Percentiles rank a stretch among this genome's conserved stretches.
Conservation (phyloP, 1,284 basidiomycete species). For the Flammula alnicola region DNA sequence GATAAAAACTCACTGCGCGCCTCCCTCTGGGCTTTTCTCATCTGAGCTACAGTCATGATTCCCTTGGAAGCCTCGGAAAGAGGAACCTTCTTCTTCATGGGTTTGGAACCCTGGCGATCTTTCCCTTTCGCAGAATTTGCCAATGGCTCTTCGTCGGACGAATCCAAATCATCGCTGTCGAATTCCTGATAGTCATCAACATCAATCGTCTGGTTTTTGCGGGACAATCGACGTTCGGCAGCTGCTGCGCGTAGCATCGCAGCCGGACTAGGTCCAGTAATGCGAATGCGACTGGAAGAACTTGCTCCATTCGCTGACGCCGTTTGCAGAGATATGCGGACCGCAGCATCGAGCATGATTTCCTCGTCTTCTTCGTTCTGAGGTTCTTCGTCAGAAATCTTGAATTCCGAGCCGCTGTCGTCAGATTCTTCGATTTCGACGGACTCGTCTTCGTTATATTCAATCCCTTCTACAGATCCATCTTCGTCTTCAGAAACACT, state of each 20-base stretch:
- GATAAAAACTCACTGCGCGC: conserved; percentile 30
- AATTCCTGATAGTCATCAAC: conserved; percentile 25
- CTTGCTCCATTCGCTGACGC: conserved; percentile 38
- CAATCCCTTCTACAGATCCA: conserved; percentile 23
- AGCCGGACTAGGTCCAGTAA: conserved; percentile 38
- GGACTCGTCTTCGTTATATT: conserved; percentile 43
- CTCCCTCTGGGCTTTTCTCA: conserved; percentile 24
- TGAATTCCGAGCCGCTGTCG: conserved; percentile 64
- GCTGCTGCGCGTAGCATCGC: conserved; percentile 54
- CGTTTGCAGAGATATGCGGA: conserved; percentile 55
- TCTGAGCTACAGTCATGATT: conserved; percentile 42
- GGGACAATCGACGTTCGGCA: conserved; percentile 54
- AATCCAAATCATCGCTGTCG: conserved; percentile 25
- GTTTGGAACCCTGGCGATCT: conserved; percentile 37
- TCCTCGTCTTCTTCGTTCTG: conserved; percentile 51
- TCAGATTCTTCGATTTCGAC: conserved; percentile 51
- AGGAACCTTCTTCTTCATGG: conserved; percentile 33
- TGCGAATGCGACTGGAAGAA: conserved; percentile 32
- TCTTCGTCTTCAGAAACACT: conserved; percentile 17
- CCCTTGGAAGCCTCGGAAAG: conserved; percentile 31
- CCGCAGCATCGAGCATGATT: conserved; percentile 60
- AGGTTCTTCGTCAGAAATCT: conserved; percentile 33
- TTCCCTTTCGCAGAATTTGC: conserved; percentile 27
- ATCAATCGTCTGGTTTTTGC: conserved; percentile 29
- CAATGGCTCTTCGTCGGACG: conserved; percentile 36